A percentile compares a stretch with the other conserved stretches of the same genome.
Conservation (phyloP, 805 yeast species). For the Wickerhamiella kazuoi region DNA sequence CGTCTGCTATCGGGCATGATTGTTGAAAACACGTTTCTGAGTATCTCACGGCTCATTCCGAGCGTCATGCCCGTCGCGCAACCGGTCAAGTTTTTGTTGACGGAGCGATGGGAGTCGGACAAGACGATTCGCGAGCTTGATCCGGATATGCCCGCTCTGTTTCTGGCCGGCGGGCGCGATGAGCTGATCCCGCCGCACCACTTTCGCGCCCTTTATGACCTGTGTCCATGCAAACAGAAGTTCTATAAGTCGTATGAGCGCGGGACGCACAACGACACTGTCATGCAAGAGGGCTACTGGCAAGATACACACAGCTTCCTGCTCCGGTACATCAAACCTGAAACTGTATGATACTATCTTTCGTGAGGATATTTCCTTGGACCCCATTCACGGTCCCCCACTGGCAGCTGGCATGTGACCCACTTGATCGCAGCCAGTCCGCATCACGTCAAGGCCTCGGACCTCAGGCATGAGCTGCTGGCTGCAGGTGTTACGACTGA, state of each 20-base stretch:
- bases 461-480: no score
- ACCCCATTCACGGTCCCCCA: no score
- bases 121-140: conserved; percentile 34
- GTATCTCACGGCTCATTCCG: conserved; percentile 47
- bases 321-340: conserved; percentile 2
- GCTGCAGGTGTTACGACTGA: no score
- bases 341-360: no score
- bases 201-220: conserved; percentile 41
- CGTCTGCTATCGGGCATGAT: conserved; percentile 42
- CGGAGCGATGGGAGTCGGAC: conserved; percentile 74
- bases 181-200: conserved; percentile 86
- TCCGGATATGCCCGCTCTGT: conserved; percentile 41
- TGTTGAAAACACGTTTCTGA: conserved; percentile 73
- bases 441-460: no score
- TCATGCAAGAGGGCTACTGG: conserved; percentile 66
- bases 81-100: conserved; percentile 42
- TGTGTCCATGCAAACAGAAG: conserved; percentile 36
- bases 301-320: conserved; percentile 40
- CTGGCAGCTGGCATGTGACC: no score
- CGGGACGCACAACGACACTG: conserved; percentile 73
- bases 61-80: conserved; percentile 6
- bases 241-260: conserved; percentile 35
- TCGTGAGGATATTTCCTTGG: no score
- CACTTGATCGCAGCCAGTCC: no score
- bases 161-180: conserved; percentile 58